Evolutionary conservation across 257 asterid genomes (phyloP), one percentile per base, ranked within the genome.

Genomic region (Nemophila menziesii): DNA sequence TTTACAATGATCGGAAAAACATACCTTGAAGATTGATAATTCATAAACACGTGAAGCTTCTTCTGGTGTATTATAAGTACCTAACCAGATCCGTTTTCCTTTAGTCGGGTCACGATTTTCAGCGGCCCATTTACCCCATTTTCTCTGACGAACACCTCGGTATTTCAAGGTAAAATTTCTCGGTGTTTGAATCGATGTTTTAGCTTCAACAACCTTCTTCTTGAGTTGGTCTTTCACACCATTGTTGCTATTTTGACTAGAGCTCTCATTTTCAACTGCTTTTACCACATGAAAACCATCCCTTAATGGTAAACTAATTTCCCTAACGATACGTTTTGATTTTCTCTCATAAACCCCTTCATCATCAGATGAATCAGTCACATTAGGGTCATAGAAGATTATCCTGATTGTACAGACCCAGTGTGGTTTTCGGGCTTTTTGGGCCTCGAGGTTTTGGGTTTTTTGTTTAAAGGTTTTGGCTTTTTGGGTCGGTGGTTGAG

Each of bases 301-400:
- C 12, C 34, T 49, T 11, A 56, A 24, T 0, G 86, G 84, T 5
- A 73, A 17, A 27, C 42, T 44, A 33, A 80, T 63, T 52, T 83
- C 90, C 7, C 56, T 78, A 23, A 83, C 60, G 12, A 78, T 23
- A 14, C 73, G 71, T 45, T 74, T 83, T 1, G 58, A 63, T 49
- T 54, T 73, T 60, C 49, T 71, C 50, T 21, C 51, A 13, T 10
- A 5, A 13, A 39, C 29, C 4, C 54, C 55, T 36, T 78, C 95
- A 33, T 89, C 97, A 39, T 73, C 90, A 0, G 97, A 83, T 0
- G 90, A 75, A 52, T 89, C 97, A 6, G 97, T 87, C 15, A 93
- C 97, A 62, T 83, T 70, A 11, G 97, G 97, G 51, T 87, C 97
- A 3, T 58, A 15, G 45, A 71, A 87, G 27, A 78, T 57, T 1